Evolutionary conservation across 2,329 filamentous ascomycete genomes (phyloP).

Genomic region (Colletotrichum somersetense): DNA sequence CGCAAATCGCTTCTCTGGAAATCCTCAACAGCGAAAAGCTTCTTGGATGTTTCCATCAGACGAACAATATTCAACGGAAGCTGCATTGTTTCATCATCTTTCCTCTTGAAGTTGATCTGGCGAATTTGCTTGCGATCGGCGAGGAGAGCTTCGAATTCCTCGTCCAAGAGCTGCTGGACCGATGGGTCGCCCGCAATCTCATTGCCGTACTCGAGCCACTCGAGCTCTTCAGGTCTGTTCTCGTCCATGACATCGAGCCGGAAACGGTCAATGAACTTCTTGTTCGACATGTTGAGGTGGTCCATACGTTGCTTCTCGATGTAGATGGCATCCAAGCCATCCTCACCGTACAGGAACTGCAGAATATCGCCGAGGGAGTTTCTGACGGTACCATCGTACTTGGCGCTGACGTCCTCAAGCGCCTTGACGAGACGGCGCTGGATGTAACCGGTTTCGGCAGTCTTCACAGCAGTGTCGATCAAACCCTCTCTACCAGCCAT

Average conservation of each 20-base stretch:
- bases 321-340: slow-evolving; percentile 91
- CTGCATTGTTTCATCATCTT: slow-evolving; percentile 88
- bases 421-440: slow-evolving; percentile 98
- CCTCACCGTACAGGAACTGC: slow-evolving; percentile 97
- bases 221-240: slow-evolving; percentile 65
- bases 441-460: slow-evolving; percentile 98
- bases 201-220: slow-evolving; percentile 86
- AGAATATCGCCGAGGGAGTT: slow-evolving; percentile 97
- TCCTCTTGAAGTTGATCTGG: slow-evolving; percentile 72
- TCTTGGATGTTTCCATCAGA: slow-evolving; percentile 90
- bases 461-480: slow-evolving; percentile 99
- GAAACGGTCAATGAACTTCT: slow-evolving; percentile 84
- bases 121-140: slow-evolving; percentile 83
- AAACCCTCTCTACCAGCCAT: slow-evolving; percentile 99
- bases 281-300: slow-evolving; percentile 83
- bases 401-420: slow-evolving; percentile 95
- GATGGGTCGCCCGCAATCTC: slow-evolving; percentile 90
- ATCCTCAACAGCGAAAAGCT: slow-evolving; percentile 90
- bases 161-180: slow-evolving; percentile 87
- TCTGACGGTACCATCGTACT: slow-evolving; percentile 96
- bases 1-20: slow-evolving; percentile 89
- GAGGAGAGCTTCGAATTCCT: slow-evolving; percentile 84
- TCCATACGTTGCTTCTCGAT: slow-evolving; percentile 96
- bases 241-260: slow-evolving; percentile 87
- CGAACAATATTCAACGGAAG: slow-evolving; percentile 91